Evolutionary conservation across 805 yeast genomes (phyloP).

Genomic region (Candida pseudofarinosa): DNA sequence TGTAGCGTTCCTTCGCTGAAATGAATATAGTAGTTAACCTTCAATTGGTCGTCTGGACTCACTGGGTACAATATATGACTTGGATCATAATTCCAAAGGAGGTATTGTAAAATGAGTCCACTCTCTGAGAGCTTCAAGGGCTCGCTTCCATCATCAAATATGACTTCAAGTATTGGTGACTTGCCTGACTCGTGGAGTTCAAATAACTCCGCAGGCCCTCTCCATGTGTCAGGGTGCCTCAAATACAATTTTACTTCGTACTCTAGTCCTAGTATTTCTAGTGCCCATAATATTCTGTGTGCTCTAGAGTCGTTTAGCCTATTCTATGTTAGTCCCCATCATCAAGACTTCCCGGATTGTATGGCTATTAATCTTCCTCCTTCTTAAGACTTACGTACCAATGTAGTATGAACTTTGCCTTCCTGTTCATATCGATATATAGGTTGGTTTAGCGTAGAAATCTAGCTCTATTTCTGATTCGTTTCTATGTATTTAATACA

Average conservation of each 20-base stretch:
- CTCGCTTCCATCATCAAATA: constrained; percentile 32
- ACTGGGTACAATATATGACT: constrained; percentile 21
- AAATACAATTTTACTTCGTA: constrained; percentile 52
- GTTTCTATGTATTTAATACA: not conserved
- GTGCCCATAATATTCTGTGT: constrained; percentile 57
- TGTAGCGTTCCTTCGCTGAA: constrained; percentile 62
- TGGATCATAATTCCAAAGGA: constrained; percentile 33
- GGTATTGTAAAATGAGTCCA: constrained; percentile 36
- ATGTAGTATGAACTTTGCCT: constrained; percentile 22
- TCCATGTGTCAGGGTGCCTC: constrained; percentile 43
- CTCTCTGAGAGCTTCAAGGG: constrained; percentile 32
- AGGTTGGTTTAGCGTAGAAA: no score
- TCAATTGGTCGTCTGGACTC: constrained; percentile 34
- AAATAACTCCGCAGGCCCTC: constrained; percentile 44
- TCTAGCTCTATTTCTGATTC: constrained; percentile 1
- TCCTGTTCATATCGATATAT: not conserved
- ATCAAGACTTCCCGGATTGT: no score
- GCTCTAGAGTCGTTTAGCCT: constrained; percentile 56
- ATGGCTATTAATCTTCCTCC: no score
- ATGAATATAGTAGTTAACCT: constrained; percentile 51
- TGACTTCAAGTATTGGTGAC: constrained; percentile 52
- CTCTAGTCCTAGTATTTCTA: constrained; percentile 56
- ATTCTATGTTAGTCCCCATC: not conserved
- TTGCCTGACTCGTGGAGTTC: constrained; percentile 61
- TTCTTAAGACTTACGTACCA: no score